A percentile compares a stretch with the other conserved stretches of the same genome.
Conservation (phyloP, 2,329 filamentous ascomycete species). For the Cladophialophora immunda region DNA sequence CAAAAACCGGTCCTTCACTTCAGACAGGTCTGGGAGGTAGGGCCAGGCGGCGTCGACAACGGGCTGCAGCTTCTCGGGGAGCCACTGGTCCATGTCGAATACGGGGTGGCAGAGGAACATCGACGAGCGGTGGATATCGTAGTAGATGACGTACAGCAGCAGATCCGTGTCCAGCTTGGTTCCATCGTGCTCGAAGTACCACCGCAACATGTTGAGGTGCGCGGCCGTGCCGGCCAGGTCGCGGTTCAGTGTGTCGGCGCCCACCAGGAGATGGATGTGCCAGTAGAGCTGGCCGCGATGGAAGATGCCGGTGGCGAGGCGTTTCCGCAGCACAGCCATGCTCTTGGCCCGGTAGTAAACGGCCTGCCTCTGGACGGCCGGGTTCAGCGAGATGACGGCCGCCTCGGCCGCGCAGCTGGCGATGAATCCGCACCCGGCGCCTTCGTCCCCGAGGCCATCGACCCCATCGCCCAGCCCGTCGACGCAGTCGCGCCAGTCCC, state of each 20-base stretch:
- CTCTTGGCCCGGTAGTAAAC: slow-evolving; percentile 4
- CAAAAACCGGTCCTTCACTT: neutral
- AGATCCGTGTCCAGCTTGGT: neutral
- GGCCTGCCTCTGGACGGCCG: neutral
- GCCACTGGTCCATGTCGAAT: slow-evolving; percentile 11
- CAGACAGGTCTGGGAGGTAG: slow-evolving; percentile 8
- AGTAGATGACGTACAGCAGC: slow-evolving; percentile 4
- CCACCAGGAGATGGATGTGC: slow-evolving; percentile 10
- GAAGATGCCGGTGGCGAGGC: neutral
- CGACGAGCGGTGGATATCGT: slow-evolving; percentile 9
- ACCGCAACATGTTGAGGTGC: slow-evolving; percentile 11
- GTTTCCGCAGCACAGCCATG: neutral
- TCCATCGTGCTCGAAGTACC: slow-evolving; percentile 10
- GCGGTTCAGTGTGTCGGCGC: neutral
- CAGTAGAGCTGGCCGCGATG: slow-evolving; percentile 8
- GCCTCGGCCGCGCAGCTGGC: slow-evolving; percentile 9
- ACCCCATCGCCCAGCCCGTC: slow-evolving; percentile 4
- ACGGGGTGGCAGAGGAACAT: slow-evolving; percentile 14
- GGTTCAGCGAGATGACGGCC: neutral
- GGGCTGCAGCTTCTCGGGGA: slow-evolving; percentile 3
- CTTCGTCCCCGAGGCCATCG: slow-evolving; percentile 8
- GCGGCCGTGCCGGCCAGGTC: neutral
- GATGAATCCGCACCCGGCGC: slow-evolving; percentile 3
- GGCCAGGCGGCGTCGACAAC: neutral
- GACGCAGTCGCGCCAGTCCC: slow-evolving; percentile 18